Base-by-base conservation (phyloP, 805 yeast genomes). In the Lachancea lanzarotensis region DNA sequence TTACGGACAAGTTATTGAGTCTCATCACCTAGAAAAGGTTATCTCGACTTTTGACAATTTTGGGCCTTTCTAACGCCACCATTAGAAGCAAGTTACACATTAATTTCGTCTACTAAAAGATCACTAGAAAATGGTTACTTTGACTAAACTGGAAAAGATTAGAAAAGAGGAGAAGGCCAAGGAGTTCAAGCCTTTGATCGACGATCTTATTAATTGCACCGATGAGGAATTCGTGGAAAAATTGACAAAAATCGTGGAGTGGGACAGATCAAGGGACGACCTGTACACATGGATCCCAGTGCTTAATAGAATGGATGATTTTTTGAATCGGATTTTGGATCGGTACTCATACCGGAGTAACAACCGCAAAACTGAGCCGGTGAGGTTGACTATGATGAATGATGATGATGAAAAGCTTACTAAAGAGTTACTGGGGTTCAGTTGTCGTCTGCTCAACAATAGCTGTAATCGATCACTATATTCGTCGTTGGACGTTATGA, bases 281-380 rank as follows among this genome's bases (percentile, higher is more conserved):
- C 63, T 91, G 29, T 74, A 74, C 48, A 81, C 81, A 47, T 90
- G 95, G 93, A 76, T 85, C 25, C 75, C 82, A 0, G 78, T 86
- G 1, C 68, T 91, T 53, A 84, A 88, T 61, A 71, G 82, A 53
- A 78, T 90, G 56, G 96, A 90, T 59, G 73, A 69, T 11, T 72
- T 86, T 6, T 66, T 86, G 43, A 84, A 79, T 42, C 53, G 56
- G 3, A 67, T 74, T 18, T 74, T 84, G 13, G 65, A 65, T 7
- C 77, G 77, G 48, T 83, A 86, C 55, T 43, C 52, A 2, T 62
- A 63, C 40, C 48, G 50, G 10, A 47, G 58, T 5, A 30, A 49
- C 7, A 64, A 61, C 29, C 62, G 81, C 43, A 72, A 68, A 30
- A 69, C 70, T 12, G 74, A 73, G 16, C 54, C 63, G 42, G 74